Evolutionary conservation across 1,284 basidiomycete genomes (phyloP), one percentile per base, ranked within the genome.

Genomic region (Testicularia cyperi): DNA sequence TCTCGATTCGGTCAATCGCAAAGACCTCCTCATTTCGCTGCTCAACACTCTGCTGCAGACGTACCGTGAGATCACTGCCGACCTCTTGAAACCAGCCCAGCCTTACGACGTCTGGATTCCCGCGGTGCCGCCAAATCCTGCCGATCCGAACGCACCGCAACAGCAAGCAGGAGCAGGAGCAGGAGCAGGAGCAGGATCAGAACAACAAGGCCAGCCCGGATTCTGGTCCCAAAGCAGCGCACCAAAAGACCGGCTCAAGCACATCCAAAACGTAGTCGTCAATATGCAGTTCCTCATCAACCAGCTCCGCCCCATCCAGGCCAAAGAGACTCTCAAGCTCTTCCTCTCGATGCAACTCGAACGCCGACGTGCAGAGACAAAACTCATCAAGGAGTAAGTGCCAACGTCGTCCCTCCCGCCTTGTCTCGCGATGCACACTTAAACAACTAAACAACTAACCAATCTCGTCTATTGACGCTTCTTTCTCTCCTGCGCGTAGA

Each of bases 11-110:
- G 46, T 49, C 2, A 40, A 66, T 34, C 47, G 58, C 35, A 63
- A 58, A 24, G 39, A 63, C 23, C 44, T 55, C 7, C 41, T 60
- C 9, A 38, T 46, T 6, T 49, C 55, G n/a, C 64, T 75, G 14
- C 66, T 75, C 8, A 78, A 55, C 27, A 79, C 76, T 30, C 67
- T 74, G 25, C 67, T 77, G 13, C 56, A 64, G 13, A 72, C 71
- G 14, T 72, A 75, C 44, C 53, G 64, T 15, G 49, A 62, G 37
- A 63, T 75, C 27, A 61, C 58, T 3, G 44, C 54, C 6, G 62
- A 66, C 29, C 31, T 75, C 12, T 47, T 68, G 15, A 53, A 48
- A 9, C 71, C 71, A 13, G 66, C 70, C 4, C 62, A 72, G 29
- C 63, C 60, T 2, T 75, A 72, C 52, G 49, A 65, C 23, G 57